A percentile compares a stretch with the other conserved stretches of the same genome.
Evolutionary conservation across 805 yeast species (phyloP).

Genomic region (Lipomyces sp.): DNA sequence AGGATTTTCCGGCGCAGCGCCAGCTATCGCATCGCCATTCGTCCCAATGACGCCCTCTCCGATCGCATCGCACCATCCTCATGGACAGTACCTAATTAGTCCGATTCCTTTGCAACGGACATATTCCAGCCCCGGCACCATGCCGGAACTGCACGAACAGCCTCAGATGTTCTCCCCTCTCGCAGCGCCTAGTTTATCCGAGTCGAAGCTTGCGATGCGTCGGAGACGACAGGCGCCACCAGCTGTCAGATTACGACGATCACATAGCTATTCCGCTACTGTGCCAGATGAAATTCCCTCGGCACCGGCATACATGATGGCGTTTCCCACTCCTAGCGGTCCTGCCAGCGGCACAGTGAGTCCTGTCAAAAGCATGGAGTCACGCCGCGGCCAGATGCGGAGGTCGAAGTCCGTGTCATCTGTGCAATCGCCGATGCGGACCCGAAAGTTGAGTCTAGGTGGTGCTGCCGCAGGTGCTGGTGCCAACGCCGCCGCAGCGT

Average conservation of each 20-base stretch:
- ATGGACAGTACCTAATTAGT: conserved; percentile 5
- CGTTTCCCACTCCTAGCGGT: neutral
- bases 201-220: conserved; percentile 30
- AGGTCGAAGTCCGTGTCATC: conserved; percentile 32
- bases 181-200: conserved; percentile 5
- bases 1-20: conserved; percentile 4
- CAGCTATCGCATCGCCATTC: neutral
- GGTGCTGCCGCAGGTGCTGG: conserved; percentile 1
- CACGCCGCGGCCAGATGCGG: conserved; percentile 16
- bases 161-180: neutral
- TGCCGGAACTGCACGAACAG: conserved; percentile 17
- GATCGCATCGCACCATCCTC: conserved; percentile 10
- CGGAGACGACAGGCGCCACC: conserved; percentile 32
- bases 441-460: conserved; percentile 19
- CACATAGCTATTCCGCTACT: conserved; percentile 31
- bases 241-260: conserved; percentile 29
- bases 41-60: conserved; percentile 9
- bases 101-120: conserved; percentile 26
- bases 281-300: conserved; percentile 7
- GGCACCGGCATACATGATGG: neutral
- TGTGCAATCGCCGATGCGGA: conserved; percentile 23
- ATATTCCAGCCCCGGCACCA: conserved; percentile 21
- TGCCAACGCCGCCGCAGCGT: neutral
- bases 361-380: conserved; percentile 3
- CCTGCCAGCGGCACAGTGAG: conserved; percentile 6